A percentile compares a stretch with the other conserved stretches of the same genome.
These are phyloP conservation scores for Taiozyma sp. DNA, from an alignment of 1,139 yeast genomes.

Conservation along the genomic window DNA sequence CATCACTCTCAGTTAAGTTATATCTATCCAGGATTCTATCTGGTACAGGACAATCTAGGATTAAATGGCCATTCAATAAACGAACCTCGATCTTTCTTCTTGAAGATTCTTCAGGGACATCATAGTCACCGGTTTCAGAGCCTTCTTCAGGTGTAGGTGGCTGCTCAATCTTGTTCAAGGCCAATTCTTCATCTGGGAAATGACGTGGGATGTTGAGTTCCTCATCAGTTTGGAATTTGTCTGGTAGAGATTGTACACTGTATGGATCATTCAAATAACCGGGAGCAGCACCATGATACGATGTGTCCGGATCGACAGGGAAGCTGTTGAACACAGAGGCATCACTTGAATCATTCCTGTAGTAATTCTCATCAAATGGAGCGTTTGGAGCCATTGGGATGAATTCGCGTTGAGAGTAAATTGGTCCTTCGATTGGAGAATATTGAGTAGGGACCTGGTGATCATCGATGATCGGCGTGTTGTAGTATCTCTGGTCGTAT, in stretches of 20 bases:
- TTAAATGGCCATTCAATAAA: constrained; percentile 52
- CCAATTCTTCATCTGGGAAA: not conserved
- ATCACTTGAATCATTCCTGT: constrained; percentile 11
- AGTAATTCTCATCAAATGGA: constrained; percentile 13
- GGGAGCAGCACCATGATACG: constrained; percentile 12
- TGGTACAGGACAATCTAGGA: constrained; percentile 64
- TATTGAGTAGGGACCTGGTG: constrained; percentile 12
- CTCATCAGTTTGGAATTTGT: not conserved
- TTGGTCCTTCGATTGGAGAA: constrained; percentile 19
- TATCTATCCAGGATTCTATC: constrained; percentile 47
- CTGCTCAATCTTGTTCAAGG: not conserved
- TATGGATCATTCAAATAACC: not conserved
- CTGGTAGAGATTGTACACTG: constrained; percentile 1
- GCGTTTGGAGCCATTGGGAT: not conserved
- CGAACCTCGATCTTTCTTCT: constrained; percentile 26
- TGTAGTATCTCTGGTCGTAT: constrained; percentile 1
- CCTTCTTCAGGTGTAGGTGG: constrained; percentile 10
- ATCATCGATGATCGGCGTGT: constrained; percentile 7
- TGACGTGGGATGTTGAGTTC: constrained; percentile 2
- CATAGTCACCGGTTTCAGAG: constrained; percentile 12
- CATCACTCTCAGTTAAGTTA: constrained; percentile 37
- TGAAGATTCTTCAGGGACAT: constrained; percentile 18
- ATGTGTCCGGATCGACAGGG: constrained; percentile 19
- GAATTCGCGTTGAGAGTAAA: constrained; percentile 4
- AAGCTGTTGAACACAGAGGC: constrained; percentile 22